A percentile compares a stretch with the other conserved stretches of the same genome.
Conservation (phyloP, 2,329 filamentous ascomycete genomes). For the Madurella fahalii region DNA sequence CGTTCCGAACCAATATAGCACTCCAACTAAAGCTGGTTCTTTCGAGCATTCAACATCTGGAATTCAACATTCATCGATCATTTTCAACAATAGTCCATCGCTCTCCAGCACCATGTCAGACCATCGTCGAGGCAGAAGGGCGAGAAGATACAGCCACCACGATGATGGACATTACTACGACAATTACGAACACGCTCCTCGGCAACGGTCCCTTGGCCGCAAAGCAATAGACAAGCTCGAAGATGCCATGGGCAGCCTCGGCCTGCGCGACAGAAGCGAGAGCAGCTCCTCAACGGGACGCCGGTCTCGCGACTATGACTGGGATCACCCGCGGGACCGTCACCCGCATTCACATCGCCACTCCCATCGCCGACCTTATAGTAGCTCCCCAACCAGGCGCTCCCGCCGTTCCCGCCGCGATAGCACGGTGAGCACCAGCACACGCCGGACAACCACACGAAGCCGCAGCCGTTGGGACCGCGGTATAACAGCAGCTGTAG, state of each 20-base stretch:
- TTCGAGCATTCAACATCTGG: too few species aligned
- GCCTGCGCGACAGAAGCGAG: slow-evolving; percentile 6
- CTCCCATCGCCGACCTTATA: slow-evolving; percentile 6
- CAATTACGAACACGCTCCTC: slow-evolving; percentile 10
- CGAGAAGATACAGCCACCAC: not conserved
- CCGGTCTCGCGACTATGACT: slow-evolving; percentile 5
- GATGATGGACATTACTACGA: slow-evolving; percentile 11
- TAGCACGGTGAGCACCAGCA: not conserved
- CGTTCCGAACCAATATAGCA: too few species aligned
- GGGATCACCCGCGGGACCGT: not conserved
- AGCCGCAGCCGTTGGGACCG: slow-evolving; percentile 15
- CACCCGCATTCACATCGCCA: slow-evolving; percentile 2
- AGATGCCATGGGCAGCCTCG: slow-evolving; percentile 13
- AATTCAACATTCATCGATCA: too few species aligned
- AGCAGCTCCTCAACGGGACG: not conserved
- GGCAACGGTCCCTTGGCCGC: slow-evolving; percentile 22
- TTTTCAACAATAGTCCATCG: too few species aligned
- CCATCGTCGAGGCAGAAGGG: not conserved
- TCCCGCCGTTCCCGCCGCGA: slow-evolving; percentile 1
- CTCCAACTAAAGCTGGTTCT: too few species aligned
- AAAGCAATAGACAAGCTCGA: slow-evolving; percentile 21
- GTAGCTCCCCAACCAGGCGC: slow-evolving; percentile 1
- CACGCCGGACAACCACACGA: not conserved
- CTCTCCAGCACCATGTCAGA: not conserved
- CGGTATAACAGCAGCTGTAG: slow-evolving; percentile 17